Evolutionary conservation across 1,284 basidiomycete species (phyloP), one percentile per base, ranked within the genome.

Genomic region (Ustilago bromivora): DNA sequence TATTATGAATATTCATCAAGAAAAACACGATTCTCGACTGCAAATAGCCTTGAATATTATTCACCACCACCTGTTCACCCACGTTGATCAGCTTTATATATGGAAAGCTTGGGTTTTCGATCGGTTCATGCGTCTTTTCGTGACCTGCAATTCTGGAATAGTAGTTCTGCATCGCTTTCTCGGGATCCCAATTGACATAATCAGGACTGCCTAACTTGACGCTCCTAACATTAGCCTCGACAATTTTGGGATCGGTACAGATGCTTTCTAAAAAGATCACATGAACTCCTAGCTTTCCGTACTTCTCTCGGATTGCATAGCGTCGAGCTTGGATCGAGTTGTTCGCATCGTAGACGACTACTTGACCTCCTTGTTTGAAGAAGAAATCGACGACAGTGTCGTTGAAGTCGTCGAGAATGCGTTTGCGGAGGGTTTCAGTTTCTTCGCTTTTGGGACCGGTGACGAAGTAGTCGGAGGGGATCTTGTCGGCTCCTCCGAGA

Each of bases 341-440:
- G 77, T 99, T 99, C n/a, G 97, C 97, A 85, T 99, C 97, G 88
- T 98, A 99, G 71, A 99, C 96, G 38, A 96, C 94, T 17, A 99
- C 96, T 86, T 99, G 96, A 0, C 96, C 96, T 4, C 89, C 88
- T n/a, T 75, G 63, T 1, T 88, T 88, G 75, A 91, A 90, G 88
- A 97, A 99, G 87, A 93, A 97, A 71, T 95, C 91, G 90, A 91
- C 92, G 52, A 99, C 95, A 61, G 92, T 89, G 83, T 93, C 89
- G 87, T 98, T 95, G 78, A 97, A 93, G 17, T 92, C 94, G 2
- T 90, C 89, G 59, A 92, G 90, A 71, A 98, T 91, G 72, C 89
- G 90, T 73, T 90, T 88, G 49, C 96, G 89, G 38, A 99, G 88
- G 43, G 89, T 90, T 68, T 93, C 89, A 0, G 96, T 98, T 80